Evolutionary conservation across 257 asterid genomes (phyloP).

Genomic region (Salvia splendens): DNA sequence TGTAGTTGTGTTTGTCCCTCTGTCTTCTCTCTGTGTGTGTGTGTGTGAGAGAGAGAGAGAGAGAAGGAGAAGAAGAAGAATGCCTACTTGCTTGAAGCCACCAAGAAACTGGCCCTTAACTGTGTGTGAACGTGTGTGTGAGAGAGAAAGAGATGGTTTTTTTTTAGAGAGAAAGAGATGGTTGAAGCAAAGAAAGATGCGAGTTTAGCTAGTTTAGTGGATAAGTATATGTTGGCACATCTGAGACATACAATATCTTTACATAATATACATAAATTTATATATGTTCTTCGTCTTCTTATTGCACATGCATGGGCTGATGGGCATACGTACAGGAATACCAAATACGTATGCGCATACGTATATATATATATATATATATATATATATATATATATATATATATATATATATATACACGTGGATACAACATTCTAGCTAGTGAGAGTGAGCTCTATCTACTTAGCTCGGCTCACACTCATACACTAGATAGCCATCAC

Average conservation of each 20-base stretch:
- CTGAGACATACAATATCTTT: conserved; percentile 7
- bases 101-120: too few relatives aligned
- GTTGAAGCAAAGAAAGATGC: not conserved
- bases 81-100: too few relatives aligned
- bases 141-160: not conserved
- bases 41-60: not conserved
- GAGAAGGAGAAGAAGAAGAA: not conserved
- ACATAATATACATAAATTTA: not conserved
- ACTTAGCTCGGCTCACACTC: not conserved
- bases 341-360: not conserved
- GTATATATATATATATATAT: not conserved
- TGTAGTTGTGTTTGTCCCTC: not conserved
- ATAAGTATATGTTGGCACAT: conserved; percentile 17
- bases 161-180: conserved; percentile 7
- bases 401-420: not conserved
- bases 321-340: not conserved
- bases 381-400: not conserved
- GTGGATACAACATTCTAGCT: conserved; percentile 1
- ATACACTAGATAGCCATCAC: conserved; percentile 47
- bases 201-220: conserved; percentile 10
- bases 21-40: too few relatives aligned
- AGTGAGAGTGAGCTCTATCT: not conserved
- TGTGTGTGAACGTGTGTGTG: not conserved
- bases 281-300: not conserved
- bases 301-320: not conserved